These are phyloP conservation scores for Lachnellula occidentalis DNA, from an alignment of 2,329 filamentous ascomycete species.

Conservation along the genomic window DNA sequence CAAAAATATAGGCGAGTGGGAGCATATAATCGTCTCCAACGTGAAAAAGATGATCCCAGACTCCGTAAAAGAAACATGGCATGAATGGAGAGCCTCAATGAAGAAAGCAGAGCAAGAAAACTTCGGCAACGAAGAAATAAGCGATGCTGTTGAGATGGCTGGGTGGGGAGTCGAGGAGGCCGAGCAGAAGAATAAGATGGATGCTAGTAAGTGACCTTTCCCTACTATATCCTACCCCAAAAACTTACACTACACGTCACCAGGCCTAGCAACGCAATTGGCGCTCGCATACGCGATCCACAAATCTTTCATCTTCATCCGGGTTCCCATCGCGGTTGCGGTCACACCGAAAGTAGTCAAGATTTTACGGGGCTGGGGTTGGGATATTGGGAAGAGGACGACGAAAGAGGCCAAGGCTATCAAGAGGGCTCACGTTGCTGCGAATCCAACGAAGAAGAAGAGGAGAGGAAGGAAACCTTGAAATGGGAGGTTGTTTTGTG, in stretches of 20 bases:
- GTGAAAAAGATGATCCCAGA: constrained; percentile 56
- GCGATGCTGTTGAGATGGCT: constrained; percentile 45
- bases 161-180: constrained; percentile 60
- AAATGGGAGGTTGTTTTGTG: neutral
- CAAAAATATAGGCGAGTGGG: constrained; percentile 46
- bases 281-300: constrained; percentile 94
- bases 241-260: neutral
- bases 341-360: constrained; percentile 94
- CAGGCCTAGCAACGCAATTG: constrained; percentile 71
- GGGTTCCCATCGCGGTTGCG: constrained; percentile 88
- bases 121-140: constrained; percentile 40
- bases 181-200: constrained; percentile 52
- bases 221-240: neutral
- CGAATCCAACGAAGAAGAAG: constrained; percentile 14
- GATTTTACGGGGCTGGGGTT: constrained; percentile 80
- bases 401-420: constrained; percentile 33
- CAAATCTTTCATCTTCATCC: constrained; percentile 94
- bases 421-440: constrained; percentile 9
- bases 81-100: constrained; percentile 43
- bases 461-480: constrained; percentile 1
- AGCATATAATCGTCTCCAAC: constrained; percentile 61
- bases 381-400: constrained; percentile 80
- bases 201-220: constrained; percentile 62
- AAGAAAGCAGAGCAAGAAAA: constrained; percentile 41
- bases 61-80: constrained; percentile 48